Base-by-base conservation (phyloP, 441 rosid species). In the Aleurites moluccanus region DNA sequence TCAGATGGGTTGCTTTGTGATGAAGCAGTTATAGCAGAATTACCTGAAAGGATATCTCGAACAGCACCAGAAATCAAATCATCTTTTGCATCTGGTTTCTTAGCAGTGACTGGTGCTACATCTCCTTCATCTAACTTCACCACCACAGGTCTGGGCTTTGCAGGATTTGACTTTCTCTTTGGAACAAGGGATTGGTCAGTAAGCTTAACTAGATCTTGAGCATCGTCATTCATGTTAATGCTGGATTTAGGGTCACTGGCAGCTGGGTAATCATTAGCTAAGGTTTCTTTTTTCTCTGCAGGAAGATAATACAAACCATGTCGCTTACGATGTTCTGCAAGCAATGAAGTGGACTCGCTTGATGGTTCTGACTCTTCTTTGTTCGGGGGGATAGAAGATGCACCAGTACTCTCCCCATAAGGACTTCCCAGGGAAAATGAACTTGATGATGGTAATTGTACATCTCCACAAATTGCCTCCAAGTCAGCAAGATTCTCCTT, bases 71-170 rank as follows among this genome's bases (percentile, higher is more conserved):
- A 88, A 53, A 94, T 75, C n/a, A 74, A 76, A 76, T 83, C 88
- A 59, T 82, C 90, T 68, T 75, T 84, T 18, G 62, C 57, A 28
- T 71, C 83, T 9, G 69, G 78, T 85, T 81, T 80, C 80, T 81
- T 88, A 13, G 63, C 16, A 28, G 69, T 74, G 35, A 75, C 47
- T 40, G 78, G 79, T 72, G 78, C 74, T 33, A 61, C 87, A 69
- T 87, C 90, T 73, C 84, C 94, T 52, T 86, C 96, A 73, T 91
- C 93, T 77, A 94, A 87, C 82, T 87, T 92, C 78, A 94, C 93
- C 65, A 92, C 98, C 64, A 92, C 91, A 62, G 97, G 97, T 83
- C 98, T 90, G 42, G 89, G 87, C 77, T 92, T 94, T 72, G 82
- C 83, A 64, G 80, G 75, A 70, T 77, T 88, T 21, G 86, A 73